Evolutionary conservation across 352 stramenopile species (phyloP).

Genomic region (Phytophthora nicotianae): DNA sequence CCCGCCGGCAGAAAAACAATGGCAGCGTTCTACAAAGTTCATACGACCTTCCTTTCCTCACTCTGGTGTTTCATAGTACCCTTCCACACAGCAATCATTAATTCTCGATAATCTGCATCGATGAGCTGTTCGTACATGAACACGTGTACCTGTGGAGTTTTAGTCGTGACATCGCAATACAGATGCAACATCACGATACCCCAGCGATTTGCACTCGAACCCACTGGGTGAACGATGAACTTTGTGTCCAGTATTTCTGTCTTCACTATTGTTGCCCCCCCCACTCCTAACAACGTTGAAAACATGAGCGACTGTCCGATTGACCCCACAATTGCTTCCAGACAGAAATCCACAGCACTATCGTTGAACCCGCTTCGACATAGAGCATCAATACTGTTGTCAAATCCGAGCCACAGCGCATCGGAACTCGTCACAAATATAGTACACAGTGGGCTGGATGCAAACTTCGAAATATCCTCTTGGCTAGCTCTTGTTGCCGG

Average conservation of each 20-base stretch:
- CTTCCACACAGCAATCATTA: not conserved
- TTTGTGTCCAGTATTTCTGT: not conserved
- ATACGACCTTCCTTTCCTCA: conserved; percentile 1
- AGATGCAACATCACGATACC: not conserved
- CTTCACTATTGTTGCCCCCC: not conserved
- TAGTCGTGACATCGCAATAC: not conserved
- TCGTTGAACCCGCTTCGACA: not conserved
- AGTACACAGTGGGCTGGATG: not conserved
- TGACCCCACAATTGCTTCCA: not conserved
- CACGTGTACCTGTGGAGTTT: not conserved
- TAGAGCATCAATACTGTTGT: not conserved
- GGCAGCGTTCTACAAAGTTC: not conserved
- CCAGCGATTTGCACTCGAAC: conserved; percentile 1
- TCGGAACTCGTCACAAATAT: not conserved
- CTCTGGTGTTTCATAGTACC: not conserved
- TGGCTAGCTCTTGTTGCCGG: not conserved
- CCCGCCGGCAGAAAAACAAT: not conserved
- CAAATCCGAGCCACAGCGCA: not conserved
- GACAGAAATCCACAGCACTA: not conserved
- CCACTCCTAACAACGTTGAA: not conserved
- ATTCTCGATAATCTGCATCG: not conserved
- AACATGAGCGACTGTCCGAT: not conserved
- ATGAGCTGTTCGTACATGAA: not conserved
- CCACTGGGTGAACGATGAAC: not conserved
- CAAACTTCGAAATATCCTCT: not conserved